Percentiles rank a stretch among this genome's conserved stretches.
Evolutionary conservation across 2,329 filamentous ascomycete genomes (phyloP).

Genomic region (Ophiostoma populinum): DNA sequence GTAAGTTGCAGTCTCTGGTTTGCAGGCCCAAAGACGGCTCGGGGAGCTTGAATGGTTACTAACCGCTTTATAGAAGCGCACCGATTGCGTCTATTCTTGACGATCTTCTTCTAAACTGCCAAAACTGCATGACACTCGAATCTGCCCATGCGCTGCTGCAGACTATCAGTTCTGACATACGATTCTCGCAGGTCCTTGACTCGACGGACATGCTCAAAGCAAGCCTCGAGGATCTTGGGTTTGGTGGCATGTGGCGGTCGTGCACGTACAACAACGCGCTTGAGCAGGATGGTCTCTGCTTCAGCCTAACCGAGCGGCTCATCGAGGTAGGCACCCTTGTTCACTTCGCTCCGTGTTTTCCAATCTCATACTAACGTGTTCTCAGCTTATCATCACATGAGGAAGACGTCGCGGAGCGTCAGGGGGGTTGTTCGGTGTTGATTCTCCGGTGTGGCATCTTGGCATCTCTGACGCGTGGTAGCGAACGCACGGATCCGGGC

Average conservation of each 20-base stretch:
- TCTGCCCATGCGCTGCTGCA: constrained; percentile 43
- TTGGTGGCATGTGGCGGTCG: constrained; percentile 43
- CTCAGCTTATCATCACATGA: neutral
- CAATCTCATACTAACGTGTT: no score
- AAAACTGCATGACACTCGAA: constrained; percentile 40
- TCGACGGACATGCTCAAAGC: constrained; percentile 31
- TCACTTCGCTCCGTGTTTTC: no score
- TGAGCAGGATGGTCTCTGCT: constrained; percentile 33
- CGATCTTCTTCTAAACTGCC: constrained; percentile 43
- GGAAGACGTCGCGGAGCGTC: no score
- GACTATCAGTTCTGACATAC: constrained; percentile 36
- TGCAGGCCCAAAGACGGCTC: neutral
- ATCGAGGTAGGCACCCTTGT: constrained; percentile 42
- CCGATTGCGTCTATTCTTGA: constrained; percentile 42
- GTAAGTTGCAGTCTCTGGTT: constrained; percentile 22
- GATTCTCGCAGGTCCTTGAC: constrained; percentile 30
- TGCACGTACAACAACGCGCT: constrained; percentile 32
- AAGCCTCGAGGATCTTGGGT: constrained; percentile 41
- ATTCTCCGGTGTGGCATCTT: no score
- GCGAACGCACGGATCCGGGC: no score
- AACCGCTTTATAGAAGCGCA: constrained; percentile 26
- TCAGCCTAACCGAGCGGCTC: constrained; percentile 38
- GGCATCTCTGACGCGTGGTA: no score
- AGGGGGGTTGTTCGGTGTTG: no score
- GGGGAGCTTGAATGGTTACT: no score